Evolutionary conservation across 2,329 filamentous ascomycete genomes (phyloP), one percentile per base, ranked within the genome.

Genomic region (Diaporthe longicolla): DNA sequence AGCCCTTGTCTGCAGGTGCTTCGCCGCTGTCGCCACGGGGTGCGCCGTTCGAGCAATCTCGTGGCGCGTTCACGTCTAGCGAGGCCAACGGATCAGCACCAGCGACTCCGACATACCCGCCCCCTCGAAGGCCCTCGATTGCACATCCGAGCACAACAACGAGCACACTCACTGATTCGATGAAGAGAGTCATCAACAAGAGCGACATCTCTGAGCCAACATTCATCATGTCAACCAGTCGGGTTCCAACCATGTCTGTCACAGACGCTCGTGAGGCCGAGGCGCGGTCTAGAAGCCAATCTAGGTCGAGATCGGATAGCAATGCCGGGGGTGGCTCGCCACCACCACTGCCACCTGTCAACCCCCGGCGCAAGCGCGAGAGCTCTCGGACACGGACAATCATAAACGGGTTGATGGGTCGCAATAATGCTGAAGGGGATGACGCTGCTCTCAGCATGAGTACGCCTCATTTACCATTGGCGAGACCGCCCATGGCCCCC

Each of bases 341-440:
- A 2, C 89, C 89, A 3, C 89, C 89, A 2, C 74, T 91, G 48
- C 89, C 89, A 3, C 89, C 89, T 1, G 89, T 91, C 79, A 91
- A 91, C 78, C 89, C 89, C 37, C 85, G 88, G 65, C 86, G 89
- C 13, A 83, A 82, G 61, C 81, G 83, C 65, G 82, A 85, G 17
- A 80, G 79, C 17, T 80, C 81, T 0, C 81, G 79, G 43, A 78
- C 80, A 3, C 85, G 87, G 70, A 85, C 85, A 13, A 80, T 84
- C 1, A 79, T 85, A n/a, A 83, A 82, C 32, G 80, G 81, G 4
- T 75, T 85, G 26, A 77, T 80, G 52, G 82, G 83, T 24, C 81
- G 82, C 24, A 80, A 79, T 17, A 82, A 81, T 7, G 84, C 85
- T 15, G 82, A 82, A 40, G 73, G 75, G 71, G 57, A 80, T 73